Evolutionary conservation across 2,329 filamentous ascomycete genomes (phyloP), one percentile per base, ranked within the genome.

Genomic region (Zarea fungicola): DNA sequence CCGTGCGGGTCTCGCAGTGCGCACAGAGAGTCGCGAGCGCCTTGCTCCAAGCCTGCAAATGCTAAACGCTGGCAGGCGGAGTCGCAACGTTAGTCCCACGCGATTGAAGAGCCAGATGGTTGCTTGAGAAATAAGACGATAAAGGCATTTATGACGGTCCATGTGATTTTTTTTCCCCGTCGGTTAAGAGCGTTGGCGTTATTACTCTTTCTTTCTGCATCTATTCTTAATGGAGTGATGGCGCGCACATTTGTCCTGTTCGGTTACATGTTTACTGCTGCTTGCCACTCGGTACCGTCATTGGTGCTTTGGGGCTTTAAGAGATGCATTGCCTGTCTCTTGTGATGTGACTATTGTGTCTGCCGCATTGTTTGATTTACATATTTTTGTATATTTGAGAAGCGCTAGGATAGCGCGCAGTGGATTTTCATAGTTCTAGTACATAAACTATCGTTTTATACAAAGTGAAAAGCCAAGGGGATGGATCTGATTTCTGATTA

Each of bases 11-110:
- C 65, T 96, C 54, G 83, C 88, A 47, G 80, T 89, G 3, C 75
- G 92, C 56, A 95, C 88, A 0, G 92, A 96, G 62, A 95, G 89
- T 62, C 76, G 89, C 46, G 93, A 97, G 62, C 77, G 88, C 50
- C 67, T 96, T 31, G 74, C 78, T 14, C 76, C 80, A 13, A 77
- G 71, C 8, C 56, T 76, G 21, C 74, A 77, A 50, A 73, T 77
- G 68, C 63, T 80, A 52, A 76, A 72, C 42, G 77, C 77, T 2
- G 79, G 80, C 21, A 65, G 80, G 64, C 71, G 78, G 62, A 81
- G 78, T 64, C 70, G 78, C 49, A 71, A 76, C 14, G 72, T 68
- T 18, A 83, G 79, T 57, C 79, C 78, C 8, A 82, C 80, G 9
- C 70, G 80, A 57, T 56, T 75, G 53, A 83, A 83, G 62, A 83